A percentile compares a stretch with the other conserved stretches of the same genome.
Evolutionary conservation across 345 rosid species (phyloP).

Genomic region (Diplotaxis tenuifolia): DNA sequence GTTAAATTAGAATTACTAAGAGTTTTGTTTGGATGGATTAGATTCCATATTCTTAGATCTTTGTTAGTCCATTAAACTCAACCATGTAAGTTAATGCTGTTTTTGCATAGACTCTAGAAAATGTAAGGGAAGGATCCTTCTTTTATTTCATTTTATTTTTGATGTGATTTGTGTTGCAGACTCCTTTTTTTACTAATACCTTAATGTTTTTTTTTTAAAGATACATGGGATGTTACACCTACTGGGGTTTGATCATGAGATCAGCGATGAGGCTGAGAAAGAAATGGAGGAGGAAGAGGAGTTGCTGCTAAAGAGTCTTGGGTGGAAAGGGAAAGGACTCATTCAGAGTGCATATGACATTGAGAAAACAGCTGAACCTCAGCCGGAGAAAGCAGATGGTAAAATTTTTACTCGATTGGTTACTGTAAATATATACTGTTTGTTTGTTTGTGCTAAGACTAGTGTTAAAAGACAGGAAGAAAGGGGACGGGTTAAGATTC

Average conservation of each 20-base stretch:
- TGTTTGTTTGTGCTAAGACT: conserved; percentile 34
- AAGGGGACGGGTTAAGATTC: conserved; percentile 77
- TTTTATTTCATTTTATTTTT: not conserved
- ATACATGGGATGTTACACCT: conserved; percentile 93
- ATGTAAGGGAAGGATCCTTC: not conserved
- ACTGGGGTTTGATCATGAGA: conserved; percentile 94
- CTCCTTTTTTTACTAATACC: not conserved
- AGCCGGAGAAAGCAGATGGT: conserved; percentile 60
- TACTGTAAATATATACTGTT: conserved; percentile 18
- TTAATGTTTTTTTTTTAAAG: conserved; percentile 35
- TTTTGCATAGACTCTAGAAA: not conserved
- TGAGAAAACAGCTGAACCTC: conserved; percentile 36
- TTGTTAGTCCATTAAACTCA: conserved; percentile 9
- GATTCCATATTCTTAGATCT: not conserved
- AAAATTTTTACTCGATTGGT: conserved; percentile 20
- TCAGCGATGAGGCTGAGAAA: conserved; percentile 86
- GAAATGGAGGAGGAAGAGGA: conserved; percentile 96
- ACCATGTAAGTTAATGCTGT: not conserved
- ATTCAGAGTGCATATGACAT: conserved; percentile 77
- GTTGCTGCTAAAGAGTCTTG: conserved; percentile 67
- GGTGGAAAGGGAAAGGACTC: conserved; percentile 95
- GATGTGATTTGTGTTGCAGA: not conserved
- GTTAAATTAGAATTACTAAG: not conserved
- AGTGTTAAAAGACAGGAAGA: conserved; percentile 81
- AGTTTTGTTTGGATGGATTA: not conserved